A percentile compares a stretch with the other conserved stretches of the same genome.
Conservation (phyloP, 768 basidiomycete genomes). For the Mycena epipterygia region DNA sequence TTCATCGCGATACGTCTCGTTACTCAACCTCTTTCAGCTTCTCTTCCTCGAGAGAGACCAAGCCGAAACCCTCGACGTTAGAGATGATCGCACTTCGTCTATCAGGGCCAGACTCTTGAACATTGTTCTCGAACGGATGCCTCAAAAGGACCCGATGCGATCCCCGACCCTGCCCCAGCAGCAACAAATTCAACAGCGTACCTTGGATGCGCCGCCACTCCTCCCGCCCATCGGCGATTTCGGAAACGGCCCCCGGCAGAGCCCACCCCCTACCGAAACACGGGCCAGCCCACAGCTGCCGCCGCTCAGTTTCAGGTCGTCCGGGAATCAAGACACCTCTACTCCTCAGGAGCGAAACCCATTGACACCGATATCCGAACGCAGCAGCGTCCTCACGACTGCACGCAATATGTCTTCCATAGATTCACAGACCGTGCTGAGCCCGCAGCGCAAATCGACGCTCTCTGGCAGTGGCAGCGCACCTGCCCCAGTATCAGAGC, state of each 20-base stretch:
- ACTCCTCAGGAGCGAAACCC: slow-evolving; percentile 42
- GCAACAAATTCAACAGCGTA: slow-evolving; percentile 43
- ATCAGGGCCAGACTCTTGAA: slow-evolving; percentile 73
- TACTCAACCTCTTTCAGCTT: slow-evolving; percentile 59
- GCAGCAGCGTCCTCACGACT: slow-evolving; percentile 48
- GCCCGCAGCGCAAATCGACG: slow-evolving; percentile 35
- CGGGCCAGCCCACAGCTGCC: slow-evolving; percentile 67
- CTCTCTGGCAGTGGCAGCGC: slow-evolving; percentile 6
- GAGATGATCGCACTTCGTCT: slow-evolving; percentile 81
- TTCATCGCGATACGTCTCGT: slow-evolving; percentile 3
- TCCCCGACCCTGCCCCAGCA: slow-evolving; percentile 38
- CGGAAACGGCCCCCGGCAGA: slow-evolving; percentile 29
- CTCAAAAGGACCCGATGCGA: slow-evolving; percentile 46
- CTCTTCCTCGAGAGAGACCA: slow-evolving; percentile 91
- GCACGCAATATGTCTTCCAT: slow-evolving; percentile 42
- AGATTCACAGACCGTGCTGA: slow-evolving; percentile 36
- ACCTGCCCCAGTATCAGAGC: not conserved
- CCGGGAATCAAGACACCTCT: not conserved
- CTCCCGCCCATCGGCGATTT: slow-evolving; percentile 52
- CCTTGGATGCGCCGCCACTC: slow-evolving; percentile 48
- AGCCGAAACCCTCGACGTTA: slow-evolving; percentile 82
- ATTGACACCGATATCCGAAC: slow-evolving; percentile 80
- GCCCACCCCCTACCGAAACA: slow-evolving; percentile 25
- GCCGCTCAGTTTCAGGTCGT: slow-evolving; percentile 63
- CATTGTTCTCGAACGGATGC: slow-evolving; percentile 77